phyloP scores from a whole-genome alignment of 176 grass and related monocot genomes.

The Aegilops sharonensis region DNA sequence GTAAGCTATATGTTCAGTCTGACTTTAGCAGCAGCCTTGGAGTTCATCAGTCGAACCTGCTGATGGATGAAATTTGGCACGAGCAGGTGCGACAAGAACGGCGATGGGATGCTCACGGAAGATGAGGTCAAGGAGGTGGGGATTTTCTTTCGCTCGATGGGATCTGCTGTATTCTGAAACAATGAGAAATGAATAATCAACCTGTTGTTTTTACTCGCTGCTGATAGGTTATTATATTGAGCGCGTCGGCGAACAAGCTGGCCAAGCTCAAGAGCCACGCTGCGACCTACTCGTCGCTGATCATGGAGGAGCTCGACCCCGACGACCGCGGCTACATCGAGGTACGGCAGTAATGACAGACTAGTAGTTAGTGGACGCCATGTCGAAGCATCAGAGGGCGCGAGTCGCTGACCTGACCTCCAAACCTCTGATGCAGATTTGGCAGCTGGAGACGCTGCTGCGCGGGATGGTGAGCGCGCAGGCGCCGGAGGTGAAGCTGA shows the following conservation, averaged over 20 bases:
- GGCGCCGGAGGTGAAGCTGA: conserved; percentile 57
- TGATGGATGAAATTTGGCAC: conserved; percentile 9
- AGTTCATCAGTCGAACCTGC: not conserved
- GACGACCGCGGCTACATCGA: conserved; percentile 85
- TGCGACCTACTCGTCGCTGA: conserved; percentile 77
- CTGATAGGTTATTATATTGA: conserved; percentile 84
- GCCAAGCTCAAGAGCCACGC: conserved; percentile 83
- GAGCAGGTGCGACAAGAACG: conserved; percentile 93
- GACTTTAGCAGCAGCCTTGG: not conserved
- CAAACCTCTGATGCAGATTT: conserved; percentile 50
- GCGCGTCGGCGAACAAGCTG: conserved; percentile 89
- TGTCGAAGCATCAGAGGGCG: not conserved
- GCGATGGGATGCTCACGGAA: conserved; percentile 91
- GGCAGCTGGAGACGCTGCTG: conserved; percentile 88
- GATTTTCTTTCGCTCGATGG: not conserved
- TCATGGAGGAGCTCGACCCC: conserved; percentile 98
- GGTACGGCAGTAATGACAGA: conserved; percentile 15
- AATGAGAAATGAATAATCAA: not conserved
- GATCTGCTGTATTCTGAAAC: not conserved
- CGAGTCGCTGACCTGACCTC: not conserved
- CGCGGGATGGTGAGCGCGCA: conserved; percentile 80
- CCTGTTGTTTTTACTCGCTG: not conserved
- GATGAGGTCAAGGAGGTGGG: conserved; percentile 96
- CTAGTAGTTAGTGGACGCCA: too few species aligned
- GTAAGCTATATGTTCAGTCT: conserved; percentile 37